A percentile compares a stretch with the other conserved stretches of the same genome.
phyloP scores from a whole-genome alignment of 306 rosid genomes.

The Sicyos baderoa region DNA sequence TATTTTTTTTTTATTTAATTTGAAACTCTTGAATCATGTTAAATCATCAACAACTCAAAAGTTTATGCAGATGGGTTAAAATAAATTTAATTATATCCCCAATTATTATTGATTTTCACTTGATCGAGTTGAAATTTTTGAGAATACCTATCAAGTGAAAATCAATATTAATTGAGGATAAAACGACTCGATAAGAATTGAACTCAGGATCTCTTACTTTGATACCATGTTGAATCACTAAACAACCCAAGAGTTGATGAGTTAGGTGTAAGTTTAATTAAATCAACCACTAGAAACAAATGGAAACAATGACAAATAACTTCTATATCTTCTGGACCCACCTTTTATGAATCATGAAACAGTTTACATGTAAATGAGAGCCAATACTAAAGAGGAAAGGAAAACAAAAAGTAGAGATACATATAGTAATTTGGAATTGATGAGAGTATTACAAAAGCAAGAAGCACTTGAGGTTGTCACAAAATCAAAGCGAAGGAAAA shows the following conservation, averaged over 20 bases:
- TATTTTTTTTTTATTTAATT: neutral
- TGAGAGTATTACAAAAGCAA: conserved; percentile 8
- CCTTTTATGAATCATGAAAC: neutral
- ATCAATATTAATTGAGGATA: too few relatives aligned
- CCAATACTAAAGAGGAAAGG: neutral
- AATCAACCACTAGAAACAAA: neutral
- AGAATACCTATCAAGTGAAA: too few relatives aligned
- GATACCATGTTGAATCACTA: too few relatives aligned
- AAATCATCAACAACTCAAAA: too few relatives aligned
- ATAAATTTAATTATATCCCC: too few relatives aligned
- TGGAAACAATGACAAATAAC: neutral
- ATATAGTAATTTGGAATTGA: conserved; percentile 3
- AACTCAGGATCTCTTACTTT: too few relatives aligned
- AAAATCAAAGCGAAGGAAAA: conserved; percentile 13
- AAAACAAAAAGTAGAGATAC: neutral
- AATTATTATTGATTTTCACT: too few relatives aligned
- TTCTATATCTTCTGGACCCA: conserved; percentile 3
- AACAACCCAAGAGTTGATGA: too few relatives aligned
- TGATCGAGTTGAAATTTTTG: too few relatives aligned
- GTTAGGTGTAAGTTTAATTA: too few relatives aligned
- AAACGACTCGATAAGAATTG: too few relatives aligned
- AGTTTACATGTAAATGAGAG: neutral
- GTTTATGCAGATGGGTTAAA: too few relatives aligned
- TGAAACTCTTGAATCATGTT: neutral
- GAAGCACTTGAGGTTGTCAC: conserved; percentile 7